Base-by-base conservation (phyloP, 495 filamentous ascomycete species). In the Chlorociboria aeruginascens region DNA sequence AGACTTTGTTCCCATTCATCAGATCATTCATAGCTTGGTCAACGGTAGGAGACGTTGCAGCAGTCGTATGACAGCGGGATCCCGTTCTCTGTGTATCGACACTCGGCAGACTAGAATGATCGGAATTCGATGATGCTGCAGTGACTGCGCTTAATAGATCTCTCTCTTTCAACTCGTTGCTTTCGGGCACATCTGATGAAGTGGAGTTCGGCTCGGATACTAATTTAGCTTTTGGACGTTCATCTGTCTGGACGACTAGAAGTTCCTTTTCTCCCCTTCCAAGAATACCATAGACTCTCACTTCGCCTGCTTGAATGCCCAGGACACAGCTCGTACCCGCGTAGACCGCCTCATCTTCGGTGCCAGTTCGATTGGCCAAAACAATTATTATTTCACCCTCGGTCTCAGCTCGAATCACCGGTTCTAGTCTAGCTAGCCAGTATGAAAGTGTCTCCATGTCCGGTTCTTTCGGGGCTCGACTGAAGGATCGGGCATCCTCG, bases 271-370 rank as follows among this genome's bases (percentile, higher is more conserved):
- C 78, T 1, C 71, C 74, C 32, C 80, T 76, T n/a, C 81, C 81
- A 28, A 85, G 61, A 6, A 81, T 62, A 2, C 78, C 82, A 51
- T 81, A 86, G n/a, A 86, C 72, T 55, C 67, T 75, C 9, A 85
- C 74, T 45, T 76, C 73, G 3, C 80, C 84, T 45, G 64, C 69
- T 46, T 77, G 73, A 53, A 96, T 72, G 17, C 83, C 82, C 50
- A 96, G 64, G 12, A 97, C 79, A 32, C 81, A 73, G 54, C 85
- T 95, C 8, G 83, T 95, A 3, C 92, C 92, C 30, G 89, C 86
- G 69, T 94, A 98, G 32, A 70, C 67, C 14, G 70, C 78, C 48
- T 72, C 71, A 20, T 71, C 72, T 58, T 92, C 87, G 25, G 71
- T 66, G 1, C 89, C 89, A 40, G 74, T 71, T 43, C 90, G 73